These are phyloP conservation scores for Periconia sp. DNA, from an alignment of 2,329 filamentous ascomycete species.

Conservation along the genomic window DNA sequence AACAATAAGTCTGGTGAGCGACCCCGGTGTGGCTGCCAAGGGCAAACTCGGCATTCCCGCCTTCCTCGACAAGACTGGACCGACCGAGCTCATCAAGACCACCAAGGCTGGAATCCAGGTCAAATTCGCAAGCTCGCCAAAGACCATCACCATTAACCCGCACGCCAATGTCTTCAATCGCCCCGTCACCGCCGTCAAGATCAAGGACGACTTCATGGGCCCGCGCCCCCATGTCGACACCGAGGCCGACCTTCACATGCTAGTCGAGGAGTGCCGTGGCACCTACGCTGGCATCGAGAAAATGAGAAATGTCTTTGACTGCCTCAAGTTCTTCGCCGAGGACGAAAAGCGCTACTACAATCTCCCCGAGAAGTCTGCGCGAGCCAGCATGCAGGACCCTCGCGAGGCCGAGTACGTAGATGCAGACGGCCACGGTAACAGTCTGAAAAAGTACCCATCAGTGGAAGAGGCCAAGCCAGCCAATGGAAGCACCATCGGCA, in stretches of 20 bases:
- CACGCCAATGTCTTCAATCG: conserved; percentile 62
- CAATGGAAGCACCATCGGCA: conserved; percentile 52
- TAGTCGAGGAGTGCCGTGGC: conserved; percentile 61
- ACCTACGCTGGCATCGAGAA: conserved; percentile 60
- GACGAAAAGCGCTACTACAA: conserved; percentile 58
- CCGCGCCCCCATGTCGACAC: conserved; percentile 59
- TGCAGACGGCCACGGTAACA: conserved; percentile 51
- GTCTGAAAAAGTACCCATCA: conserved; percentile 45
- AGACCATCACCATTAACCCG: conserved; percentile 55
- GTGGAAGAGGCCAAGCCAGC: conserved; percentile 41
- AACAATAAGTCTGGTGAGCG: conserved; percentile 49
- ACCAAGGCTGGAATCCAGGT: conserved; percentile 49
- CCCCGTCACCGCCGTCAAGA: conserved; percentile 56
- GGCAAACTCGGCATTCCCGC: conserved; percentile 51
- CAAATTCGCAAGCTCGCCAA: conserved; percentile 50
- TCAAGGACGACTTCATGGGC: conserved; percentile 60
- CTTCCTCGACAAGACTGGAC: conserved; percentile 49
- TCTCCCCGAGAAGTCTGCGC: conserved; percentile 48
- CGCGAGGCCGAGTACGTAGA: conserved; percentile 50
- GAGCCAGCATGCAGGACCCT: conserved; percentile 52
- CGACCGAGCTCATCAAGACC: conserved; percentile 49
- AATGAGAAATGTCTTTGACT: conserved; percentile 61
- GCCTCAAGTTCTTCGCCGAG: conserved; percentile 58
- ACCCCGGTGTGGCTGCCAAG: conserved; percentile 46
- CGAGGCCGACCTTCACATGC: conserved; percentile 58